Evolutionary conservation across 2,329 filamentous ascomycete species (phyloP), one percentile per base, ranked within the genome.

Genomic region (Huntiella bhutanensis): DNA sequence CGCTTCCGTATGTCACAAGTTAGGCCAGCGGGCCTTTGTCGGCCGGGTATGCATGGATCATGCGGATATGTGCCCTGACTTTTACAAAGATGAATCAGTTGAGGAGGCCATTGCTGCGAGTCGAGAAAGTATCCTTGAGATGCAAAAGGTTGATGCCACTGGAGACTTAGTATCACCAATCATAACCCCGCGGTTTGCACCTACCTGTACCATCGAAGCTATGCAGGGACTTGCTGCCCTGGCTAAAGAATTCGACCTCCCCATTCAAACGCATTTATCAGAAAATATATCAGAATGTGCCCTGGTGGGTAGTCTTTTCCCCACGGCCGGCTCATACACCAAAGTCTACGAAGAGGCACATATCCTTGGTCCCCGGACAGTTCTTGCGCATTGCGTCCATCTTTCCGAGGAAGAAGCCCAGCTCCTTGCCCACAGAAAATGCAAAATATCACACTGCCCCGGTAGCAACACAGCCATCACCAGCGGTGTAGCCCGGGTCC

Each of bases 41-140:
- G 91, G 91, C 32, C 72, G 91, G 36, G 83, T 92, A n/a, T 95
- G 87, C 66, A 96, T 98, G 91, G 85, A 96, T 59, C 70, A 71
- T 28, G 59, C 60, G 0, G 59, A 63, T 1, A 62, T 81, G 4
- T 79, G 76, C 34, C 87, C 87, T 0, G 69, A 72, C 1, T 82
- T 80, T 64, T 96, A 96, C 64, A 71, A 77, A 16, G 91, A 98
- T 58, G 71, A 72, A 48, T 76, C 71, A 12, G 62, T 76, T 0
- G 71, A 71, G 2, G 64, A 68, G 17, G 70, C 76, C 0, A 47
- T 84, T 0, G 53, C 59, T 2, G 69, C 69, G 34, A 81, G 80
- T 0, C 59, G 63, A 22, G 66, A 66, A 8, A 74, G 68, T 15
- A 77, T 92, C 43, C 63, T 64, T 2, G 76, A 92, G 59, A 77